Evolutionary conservation across 306 rosid species (phyloP).

Genomic region (Mucuna pruriens): DNA sequence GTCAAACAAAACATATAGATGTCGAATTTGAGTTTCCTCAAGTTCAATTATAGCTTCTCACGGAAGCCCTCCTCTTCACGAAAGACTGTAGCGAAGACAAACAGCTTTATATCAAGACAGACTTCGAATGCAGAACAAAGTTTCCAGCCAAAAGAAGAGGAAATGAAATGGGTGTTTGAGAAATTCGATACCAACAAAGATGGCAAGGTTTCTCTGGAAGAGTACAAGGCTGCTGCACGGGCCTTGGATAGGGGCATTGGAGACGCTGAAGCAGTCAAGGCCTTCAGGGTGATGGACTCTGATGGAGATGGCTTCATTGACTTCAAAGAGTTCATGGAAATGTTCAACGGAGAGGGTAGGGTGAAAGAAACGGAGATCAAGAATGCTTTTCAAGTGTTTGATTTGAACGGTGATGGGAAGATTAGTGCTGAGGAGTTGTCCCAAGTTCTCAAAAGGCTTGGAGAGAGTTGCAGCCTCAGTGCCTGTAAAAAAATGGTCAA

Average conservation of each 20-base stretch:
- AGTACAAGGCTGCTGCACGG: constrained; percentile 66
- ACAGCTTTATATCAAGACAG: constrained; percentile 45
- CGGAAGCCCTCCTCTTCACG: constrained; percentile 33
- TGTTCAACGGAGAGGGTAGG: constrained; percentile 53
- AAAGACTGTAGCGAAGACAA: constrained; percentile 32
- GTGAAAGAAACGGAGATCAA: constrained; percentile 51
- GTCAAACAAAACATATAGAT: constrained; percentile 23
- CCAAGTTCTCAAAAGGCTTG: constrained; percentile 60
- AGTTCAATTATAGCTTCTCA: constrained; percentile 47
- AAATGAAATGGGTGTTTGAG: constrained; percentile 71
- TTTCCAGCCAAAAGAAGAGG: constrained; percentile 55
- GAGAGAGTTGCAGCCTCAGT: constrained; percentile 61
- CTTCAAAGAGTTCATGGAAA: constrained; percentile 67
- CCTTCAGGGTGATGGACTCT: constrained; percentile 58
- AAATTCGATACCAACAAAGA: constrained; percentile 77
- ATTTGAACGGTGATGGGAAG: constrained; percentile 81
- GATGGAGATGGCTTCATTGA: constrained; percentile 79
- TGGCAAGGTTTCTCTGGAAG: constrained; percentile 67
- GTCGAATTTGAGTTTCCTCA: constrained; percentile 54
- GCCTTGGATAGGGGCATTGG: constrained; percentile 51
- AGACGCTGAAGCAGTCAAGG: constrained; percentile 56
- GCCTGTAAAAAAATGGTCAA: constrained; percentile 74
- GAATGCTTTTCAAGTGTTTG: constrained; percentile 71
- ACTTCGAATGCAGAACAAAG: constrained; percentile 10
- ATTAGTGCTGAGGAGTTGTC: constrained; percentile 80